phyloP scores from a whole-genome alignment of 768 basidiomycete species.

The Lentinula lateritia region DNA sequence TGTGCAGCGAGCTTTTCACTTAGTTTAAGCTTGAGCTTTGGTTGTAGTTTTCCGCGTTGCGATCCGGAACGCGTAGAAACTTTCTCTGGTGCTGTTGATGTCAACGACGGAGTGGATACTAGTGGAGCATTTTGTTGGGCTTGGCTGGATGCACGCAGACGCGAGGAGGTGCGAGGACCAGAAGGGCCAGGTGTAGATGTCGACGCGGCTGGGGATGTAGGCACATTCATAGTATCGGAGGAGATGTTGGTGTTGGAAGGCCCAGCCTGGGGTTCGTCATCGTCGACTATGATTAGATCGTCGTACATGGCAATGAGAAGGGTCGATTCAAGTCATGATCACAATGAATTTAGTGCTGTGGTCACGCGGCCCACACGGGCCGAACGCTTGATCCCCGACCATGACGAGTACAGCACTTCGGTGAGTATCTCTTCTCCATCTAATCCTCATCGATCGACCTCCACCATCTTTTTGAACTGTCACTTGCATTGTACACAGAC shows the following conservation, averaged over 20 bases:
- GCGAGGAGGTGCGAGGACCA: slow-evolving; percentile 4
- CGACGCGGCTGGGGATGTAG: neutral
- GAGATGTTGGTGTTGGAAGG: neutral
- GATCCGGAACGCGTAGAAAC: slow-evolving; percentile 55
- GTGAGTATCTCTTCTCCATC: slow-evolving; percentile 19
- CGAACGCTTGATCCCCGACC: slow-evolving; percentile 2
- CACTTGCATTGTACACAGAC: slow-evolving; percentile 31
- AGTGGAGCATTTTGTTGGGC: neutral
- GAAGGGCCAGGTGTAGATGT: neutral
- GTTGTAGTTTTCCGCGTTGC: slow-evolving; percentile 45
- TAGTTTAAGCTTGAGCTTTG: slow-evolving; percentile 85
- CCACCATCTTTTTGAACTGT: neutral
- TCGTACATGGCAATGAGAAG: neutral
- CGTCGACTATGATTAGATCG: slow-evolving; percentile 6
- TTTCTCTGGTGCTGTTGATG: slow-evolving; percentile 22
- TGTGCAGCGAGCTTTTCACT: slow-evolving; percentile 78
- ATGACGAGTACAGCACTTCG: slow-evolving; percentile 35
- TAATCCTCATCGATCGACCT: neutral
- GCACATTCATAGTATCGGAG: neutral
- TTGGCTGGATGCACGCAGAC: slow-evolving; percentile 2
- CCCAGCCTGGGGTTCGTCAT: slow-evolving; percentile 4
- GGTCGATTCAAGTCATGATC: too few relatives aligned
- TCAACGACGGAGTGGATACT: neutral
- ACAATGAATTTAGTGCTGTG: neutral
- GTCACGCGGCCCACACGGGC: neutral